These are phyloP conservation scores for Curvularia hawaiiensis DNA, from an alignment of 2,329 filamentous ascomycete species.

Conservation along the genomic window DNA sequence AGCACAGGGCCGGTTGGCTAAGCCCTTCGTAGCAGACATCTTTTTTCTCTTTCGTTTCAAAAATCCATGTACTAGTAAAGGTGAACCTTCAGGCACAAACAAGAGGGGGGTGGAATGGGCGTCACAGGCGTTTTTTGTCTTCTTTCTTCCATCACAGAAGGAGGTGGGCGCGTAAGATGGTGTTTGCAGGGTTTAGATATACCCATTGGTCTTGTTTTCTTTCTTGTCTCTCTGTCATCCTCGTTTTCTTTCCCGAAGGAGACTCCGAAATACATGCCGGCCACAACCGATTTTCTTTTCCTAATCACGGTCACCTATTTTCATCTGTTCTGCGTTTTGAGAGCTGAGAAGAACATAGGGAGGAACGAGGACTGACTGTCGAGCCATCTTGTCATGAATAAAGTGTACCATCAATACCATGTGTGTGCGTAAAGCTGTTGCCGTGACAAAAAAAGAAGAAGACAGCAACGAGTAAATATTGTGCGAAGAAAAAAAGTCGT, in stretches of 20 bases:
- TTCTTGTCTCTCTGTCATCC: neutral
- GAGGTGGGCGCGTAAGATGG: neutral
- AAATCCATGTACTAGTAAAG: conserved; percentile 2
- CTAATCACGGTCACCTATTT: neutral
- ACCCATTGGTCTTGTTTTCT: neutral
- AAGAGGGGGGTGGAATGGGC: neutral
- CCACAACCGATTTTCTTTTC: neutral
- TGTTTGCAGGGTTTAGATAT: conserved; percentile 4
- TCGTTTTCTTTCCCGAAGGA: neutral
- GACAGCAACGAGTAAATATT: neutral
- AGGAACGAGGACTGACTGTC: neutral
- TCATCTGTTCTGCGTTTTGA: neutral
- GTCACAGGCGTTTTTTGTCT: neutral
- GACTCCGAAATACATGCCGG: neutral
- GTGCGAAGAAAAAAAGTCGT: neutral
- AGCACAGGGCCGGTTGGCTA: conserved; percentile 25
- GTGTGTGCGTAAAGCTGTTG: neutral
- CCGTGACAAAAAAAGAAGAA: neutral
- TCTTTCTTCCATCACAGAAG: neutral
- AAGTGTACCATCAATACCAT: neutral
- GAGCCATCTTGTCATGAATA: neutral
- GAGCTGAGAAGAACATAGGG: neutral
- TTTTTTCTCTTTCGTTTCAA: neutral
- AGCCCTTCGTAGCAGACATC: neutral
- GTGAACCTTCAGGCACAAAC: neutral